A percentile compares a stretch with the other conserved stretches of the same genome.
Conservation (phyloP, 352 stramenopile species). For the Phytophthora podocarpi region DNA sequence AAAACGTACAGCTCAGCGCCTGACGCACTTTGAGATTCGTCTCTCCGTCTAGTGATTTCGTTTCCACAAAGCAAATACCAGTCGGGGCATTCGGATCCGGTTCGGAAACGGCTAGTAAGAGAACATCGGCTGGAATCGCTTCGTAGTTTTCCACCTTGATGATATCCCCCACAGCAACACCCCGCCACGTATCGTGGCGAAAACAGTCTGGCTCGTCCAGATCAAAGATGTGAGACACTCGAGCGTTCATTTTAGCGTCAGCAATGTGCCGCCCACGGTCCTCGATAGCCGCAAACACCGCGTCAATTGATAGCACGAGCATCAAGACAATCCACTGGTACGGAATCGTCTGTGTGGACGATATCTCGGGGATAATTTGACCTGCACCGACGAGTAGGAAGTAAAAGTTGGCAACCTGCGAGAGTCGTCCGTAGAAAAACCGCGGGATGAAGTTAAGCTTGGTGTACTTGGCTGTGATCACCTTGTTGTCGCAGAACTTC, state of each 20-base stretch:
- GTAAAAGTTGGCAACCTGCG: constrained; percentile 91
- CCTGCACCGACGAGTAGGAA: constrained; percentile 88
- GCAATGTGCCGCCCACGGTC: constrained; percentile 78
- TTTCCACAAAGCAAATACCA: constrained; percentile 89
- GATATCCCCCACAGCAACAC: constrained; percentile 80
- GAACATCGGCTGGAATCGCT: constrained; percentile 77
- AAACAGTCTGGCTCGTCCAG: constrained; percentile 47
- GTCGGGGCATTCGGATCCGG: constrained; percentile 59
- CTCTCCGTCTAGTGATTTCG: constrained; percentile 87
- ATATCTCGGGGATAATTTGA: constrained; percentile 87
- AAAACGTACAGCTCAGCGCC: constrained; percentile 82
- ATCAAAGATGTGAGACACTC: constrained; percentile 70
- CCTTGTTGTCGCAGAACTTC: constrained; percentile 81
- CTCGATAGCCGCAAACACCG: constrained; percentile 86
- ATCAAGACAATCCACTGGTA: constrained; percentile 89
- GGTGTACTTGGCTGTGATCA: constrained; percentile 90
- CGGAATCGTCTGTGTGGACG: constrained; percentile 81
- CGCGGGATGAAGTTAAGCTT: constrained; percentile 85
- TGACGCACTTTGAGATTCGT: constrained; percentile 90
- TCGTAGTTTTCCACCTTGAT: constrained; percentile 91
- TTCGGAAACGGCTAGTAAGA: constrained; percentile 79
- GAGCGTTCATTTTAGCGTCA: constrained; percentile 85
- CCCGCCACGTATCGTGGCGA: constrained; percentile 54
- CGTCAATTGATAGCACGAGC: constrained; percentile 86
- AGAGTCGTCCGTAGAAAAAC: constrained; percentile 86